Evolutionary conservation across 352 stramenopile species (phyloP).

Genomic region (Globisporangium recalcitrans): DNA sequence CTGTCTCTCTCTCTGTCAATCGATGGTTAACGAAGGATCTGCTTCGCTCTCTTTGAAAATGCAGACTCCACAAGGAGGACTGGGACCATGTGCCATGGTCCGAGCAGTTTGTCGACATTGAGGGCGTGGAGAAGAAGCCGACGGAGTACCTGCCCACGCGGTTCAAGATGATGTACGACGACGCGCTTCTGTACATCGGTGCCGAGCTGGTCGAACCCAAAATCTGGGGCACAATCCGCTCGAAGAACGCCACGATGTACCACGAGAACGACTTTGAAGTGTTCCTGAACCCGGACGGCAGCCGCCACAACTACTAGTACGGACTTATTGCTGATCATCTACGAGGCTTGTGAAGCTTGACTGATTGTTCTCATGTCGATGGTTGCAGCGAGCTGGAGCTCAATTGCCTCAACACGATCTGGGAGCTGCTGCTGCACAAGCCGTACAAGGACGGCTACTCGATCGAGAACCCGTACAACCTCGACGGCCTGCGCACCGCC

Average conservation of each 20-base stretch:
- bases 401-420: conserved; percentile 90
- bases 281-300: conserved; percentile 86
- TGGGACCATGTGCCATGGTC: conserved; percentile 70
- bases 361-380: not conserved
- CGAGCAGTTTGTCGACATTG: conserved; percentile 73
- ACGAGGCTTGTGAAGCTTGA: not conserved
- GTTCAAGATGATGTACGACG: conserved; percentile 84
- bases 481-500: conserved; percentile 39
- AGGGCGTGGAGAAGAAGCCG: conserved; percentile 41
- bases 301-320: conserved; percentile 85
- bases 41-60: not conserved
- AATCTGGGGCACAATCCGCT: conserved; percentile 71
- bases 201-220: conserved; percentile 59
- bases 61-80: conserved; percentile 54
- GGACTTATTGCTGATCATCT: conserved; percentile 3
- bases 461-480: conserved; percentile 72
- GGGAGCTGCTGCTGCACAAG: conserved; percentile 85
- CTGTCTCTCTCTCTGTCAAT: too few relatives aligned
- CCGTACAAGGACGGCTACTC: conserved; percentile 86
- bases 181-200: conserved; percentile 61
- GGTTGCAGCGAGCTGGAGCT: conserved; percentile 80
- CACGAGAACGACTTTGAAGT: conserved; percentile 93
- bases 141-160: conserved; percentile 43
- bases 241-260: conserved; percentile 77
- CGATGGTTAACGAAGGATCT: not conserved